phyloP scores from a whole-genome alignment of 2,329 filamentous ascomycete genomes.

The Aspergillus luchuensis region DNA sequence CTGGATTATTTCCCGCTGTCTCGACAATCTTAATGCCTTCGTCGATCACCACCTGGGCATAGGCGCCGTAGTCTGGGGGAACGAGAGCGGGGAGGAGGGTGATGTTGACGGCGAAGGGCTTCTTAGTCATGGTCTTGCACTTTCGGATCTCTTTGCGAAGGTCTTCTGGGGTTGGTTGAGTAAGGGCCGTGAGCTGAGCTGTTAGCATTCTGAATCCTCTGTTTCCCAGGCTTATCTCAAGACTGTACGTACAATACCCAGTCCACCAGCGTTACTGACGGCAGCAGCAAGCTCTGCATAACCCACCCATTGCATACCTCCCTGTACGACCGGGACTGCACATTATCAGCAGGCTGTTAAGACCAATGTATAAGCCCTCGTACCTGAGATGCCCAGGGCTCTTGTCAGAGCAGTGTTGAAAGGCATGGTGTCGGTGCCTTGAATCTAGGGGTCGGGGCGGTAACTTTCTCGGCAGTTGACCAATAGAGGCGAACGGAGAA shows the following conservation, averaged over 20 bases:
- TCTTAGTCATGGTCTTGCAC: slow-evolving; percentile 70
- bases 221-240: background rate
- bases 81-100: slow-evolving; percentile 88
- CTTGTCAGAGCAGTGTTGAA: slow-evolving; percentile 67
- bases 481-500: background rate
- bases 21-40: slow-evolving; percentile 91
- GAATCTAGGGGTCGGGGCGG: background rate
- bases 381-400: slow-evolving; percentile 57
- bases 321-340: slow-evolving; percentile 53
- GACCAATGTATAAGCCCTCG: background rate
- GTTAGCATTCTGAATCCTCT: background rate
- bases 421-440: slow-evolving; percentile 51
- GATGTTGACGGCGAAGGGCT: slow-evolving; percentile 85
- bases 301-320: slow-evolving; percentile 60
- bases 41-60: slow-evolving; percentile 89
- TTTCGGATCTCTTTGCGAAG: slow-evolving; percentile 90
- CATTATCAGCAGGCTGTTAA: background rate
- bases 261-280: slow-evolving; percentile 56
- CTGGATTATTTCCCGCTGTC: slow-evolving; percentile 87
- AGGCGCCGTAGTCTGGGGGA: slow-evolving; percentile 88
- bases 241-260: slow-evolving; percentile 50
- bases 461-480: slow-evolving; percentile 1
- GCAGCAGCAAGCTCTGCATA: slow-evolving; percentile 56
- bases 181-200: slow-evolving; percentile 61
- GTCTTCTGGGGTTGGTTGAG: slow-evolving; percentile 87